A percentile compares a stretch with the other conserved stretches of the same genome.
Conservation (phyloP, 129 eudicot species). For the Artemisia tridentata region DNA sequence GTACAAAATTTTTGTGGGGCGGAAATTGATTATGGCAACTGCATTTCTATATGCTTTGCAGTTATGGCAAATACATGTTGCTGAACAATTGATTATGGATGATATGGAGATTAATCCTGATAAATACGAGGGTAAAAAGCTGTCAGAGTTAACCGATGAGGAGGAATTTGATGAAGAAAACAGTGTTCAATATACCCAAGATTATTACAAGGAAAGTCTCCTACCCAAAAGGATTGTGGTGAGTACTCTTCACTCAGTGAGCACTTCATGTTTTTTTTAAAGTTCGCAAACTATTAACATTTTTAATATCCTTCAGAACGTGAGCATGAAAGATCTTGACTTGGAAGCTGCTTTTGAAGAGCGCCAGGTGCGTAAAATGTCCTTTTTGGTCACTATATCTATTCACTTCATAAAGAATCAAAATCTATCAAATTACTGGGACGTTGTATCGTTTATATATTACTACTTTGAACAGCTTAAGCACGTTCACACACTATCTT, state of each 20-base stretch:
- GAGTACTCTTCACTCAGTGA: constrained; percentile 18
- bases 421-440: not conserved
- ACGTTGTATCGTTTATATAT: too few species aligned
- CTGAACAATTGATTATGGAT: constrained; percentile 93
- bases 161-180: constrained; percentile 86
- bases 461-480: too few species aligned
- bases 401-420: not conserved
- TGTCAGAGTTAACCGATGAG: constrained; percentile 79
- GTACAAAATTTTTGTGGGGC: too few species aligned
- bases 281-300: not conserved
- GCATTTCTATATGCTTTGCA: constrained; percentile 29
- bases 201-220: constrained; percentile 51
- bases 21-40: too few species aligned
- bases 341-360: constrained; percentile 91
- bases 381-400: not conserved
- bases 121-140: constrained; percentile 66
- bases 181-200: constrained; percentile 58
- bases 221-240: constrained; percentile 69
- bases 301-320: constrained; percentile 47
- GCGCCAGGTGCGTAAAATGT: constrained; percentile 66
- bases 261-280: not conserved
- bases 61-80: constrained; percentile 94
- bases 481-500: not conserved
- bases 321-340: constrained; percentile 83
- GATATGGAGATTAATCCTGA: constrained; percentile 87